Conservation (phyloP, 192 early-diverging fungal genomes). For the Umbelopsis ramanniana region DNA sequence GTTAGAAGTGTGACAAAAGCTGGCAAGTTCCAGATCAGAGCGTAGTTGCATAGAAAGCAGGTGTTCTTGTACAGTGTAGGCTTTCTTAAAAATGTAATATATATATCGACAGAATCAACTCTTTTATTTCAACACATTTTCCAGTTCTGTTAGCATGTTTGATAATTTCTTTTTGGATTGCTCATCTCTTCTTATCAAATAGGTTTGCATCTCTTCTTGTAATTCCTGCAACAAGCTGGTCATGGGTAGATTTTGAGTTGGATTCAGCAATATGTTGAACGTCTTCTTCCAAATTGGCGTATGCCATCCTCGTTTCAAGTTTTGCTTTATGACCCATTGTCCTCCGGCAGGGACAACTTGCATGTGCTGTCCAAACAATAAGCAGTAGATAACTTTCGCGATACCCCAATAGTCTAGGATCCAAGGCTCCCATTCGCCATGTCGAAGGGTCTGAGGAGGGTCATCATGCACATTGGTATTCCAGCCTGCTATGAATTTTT, state of each 20-base stretch:
- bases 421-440: conserved; percentile 32
- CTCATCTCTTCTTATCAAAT: neutral
- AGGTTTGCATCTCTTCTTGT: neutral
- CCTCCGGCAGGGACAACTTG: neutral
- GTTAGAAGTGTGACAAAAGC: conserved; percentile 64
- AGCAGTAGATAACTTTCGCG: conserved; percentile 32
- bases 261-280: neutral
- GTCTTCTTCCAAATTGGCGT: neutral
- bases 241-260: neutral
- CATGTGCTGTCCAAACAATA: conserved; percentile 34
- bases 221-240: neutral
- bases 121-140: neutral
- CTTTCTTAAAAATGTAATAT: neutral
- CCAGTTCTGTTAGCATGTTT: neutral
- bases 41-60: conserved; percentile 38
- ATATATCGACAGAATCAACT: neutral
- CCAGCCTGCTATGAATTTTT: conserved; percentile 32
- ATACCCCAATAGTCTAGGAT: conserved; percentile 39
- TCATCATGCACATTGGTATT: conserved; percentile 21
- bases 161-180: neutral
- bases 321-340: neutral
- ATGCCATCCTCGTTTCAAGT: neutral
- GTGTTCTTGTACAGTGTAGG: neutral
- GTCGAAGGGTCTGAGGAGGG: neutral
- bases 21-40: conserved; percentile 64